Base-by-base conservation (phyloP, 2,329 filamentous ascomycete species). In the Monosporascus sp. region DNA sequence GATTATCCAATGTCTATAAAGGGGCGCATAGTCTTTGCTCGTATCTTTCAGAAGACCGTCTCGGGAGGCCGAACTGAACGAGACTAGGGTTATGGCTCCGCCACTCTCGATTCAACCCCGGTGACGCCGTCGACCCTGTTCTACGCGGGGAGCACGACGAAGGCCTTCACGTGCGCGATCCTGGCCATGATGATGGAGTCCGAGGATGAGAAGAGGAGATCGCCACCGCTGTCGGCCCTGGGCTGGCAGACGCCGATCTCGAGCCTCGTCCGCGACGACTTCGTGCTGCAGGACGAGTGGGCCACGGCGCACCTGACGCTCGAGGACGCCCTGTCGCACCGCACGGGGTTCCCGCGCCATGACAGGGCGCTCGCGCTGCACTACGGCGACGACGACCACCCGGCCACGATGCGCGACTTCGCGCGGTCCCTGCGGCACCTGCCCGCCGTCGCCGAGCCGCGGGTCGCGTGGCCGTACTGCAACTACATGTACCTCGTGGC, bases 61-160 rank as follows among this genome's bases (percentile, higher is more conserved):
- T 11, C 27, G 7, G 27, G 9, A 5, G 27, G 27, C 27, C n/a
- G 19, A 43, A 24, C 11, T 24, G 20, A 20, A 35, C 26, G 17
- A 19, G 19, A 11, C 17, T 60, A 77, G 73, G 78, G 74, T 17
- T 77, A 75, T 54, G 77, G 74, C 67, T 48, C 68, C 67, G 54
- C 72, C 3, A 66, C 54, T 37, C 66, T 72, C 19, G 68, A 73
- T 5, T 66, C 64, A 5, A 71, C 62, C 2, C 69, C 70, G 0
- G 76, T 75, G 3, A 78, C 72, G 1, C 60, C 73, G 2, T 64
- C 72, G 11, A 82, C 79, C 0, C 67, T 84, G 2, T 82, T 79
- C 66, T 80, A 78, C 60, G 70, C 71, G 46, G 80, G 75, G 22
- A 80, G 77, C 61, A 80, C 74, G 3, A 79, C 79, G 47, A 84